Evolutionary conservation across 352 stramenopile genomes (phyloP).

Genomic region (Globisporangium paddicum): DNA sequence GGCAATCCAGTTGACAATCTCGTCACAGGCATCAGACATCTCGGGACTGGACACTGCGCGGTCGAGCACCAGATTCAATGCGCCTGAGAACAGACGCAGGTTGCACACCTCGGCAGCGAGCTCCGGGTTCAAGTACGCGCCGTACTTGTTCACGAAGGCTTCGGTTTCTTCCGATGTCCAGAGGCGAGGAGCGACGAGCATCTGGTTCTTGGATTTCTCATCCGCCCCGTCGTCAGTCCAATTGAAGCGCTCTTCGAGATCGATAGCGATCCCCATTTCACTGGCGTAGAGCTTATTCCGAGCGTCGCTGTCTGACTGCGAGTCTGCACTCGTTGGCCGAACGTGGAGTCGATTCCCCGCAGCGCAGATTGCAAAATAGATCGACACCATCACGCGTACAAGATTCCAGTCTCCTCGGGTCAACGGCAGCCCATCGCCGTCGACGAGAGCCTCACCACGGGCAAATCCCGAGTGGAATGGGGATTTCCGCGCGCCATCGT

Average conservation of each 20-base stretch:
- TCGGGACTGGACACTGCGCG: conserved; percentile 77
- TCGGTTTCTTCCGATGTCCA: conserved; percentile 53
- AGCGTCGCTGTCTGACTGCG: conserved; percentile 16
- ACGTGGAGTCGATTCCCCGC: conserved; percentile 46
- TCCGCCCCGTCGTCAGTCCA: conserved; percentile 12
- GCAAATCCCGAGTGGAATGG: conserved; percentile 33
- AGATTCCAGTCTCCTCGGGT: conserved; percentile 81
- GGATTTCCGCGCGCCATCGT: conserved; percentile 13
- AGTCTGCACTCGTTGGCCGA: conserved; percentile 23
- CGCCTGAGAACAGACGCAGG: conserved; percentile 51
- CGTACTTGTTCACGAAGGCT: conserved; percentile 76
- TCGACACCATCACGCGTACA: conserved; percentile 71
- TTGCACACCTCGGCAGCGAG: conserved; percentile 80
- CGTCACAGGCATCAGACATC: conserved; percentile 67
- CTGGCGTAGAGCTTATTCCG: conserved; percentile 44
- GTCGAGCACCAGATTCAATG: conserved; percentile 66
- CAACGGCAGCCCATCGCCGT: conserved; percentile 73
- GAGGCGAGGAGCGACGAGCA: conserved; percentile 3
- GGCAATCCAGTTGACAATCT: conserved; percentile 77
- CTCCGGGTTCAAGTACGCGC: conserved; percentile 81
- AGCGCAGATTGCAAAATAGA: conserved; percentile 70
- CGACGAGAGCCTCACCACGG: conserved; percentile 62
- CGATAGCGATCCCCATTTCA: conserved; percentile 59
- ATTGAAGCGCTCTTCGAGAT: conserved; percentile 33
- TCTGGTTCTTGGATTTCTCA: conserved; percentile 11